Conservation (phyloP, 768 basidiomycete species). For the Sutorius australiensis region DNA sequence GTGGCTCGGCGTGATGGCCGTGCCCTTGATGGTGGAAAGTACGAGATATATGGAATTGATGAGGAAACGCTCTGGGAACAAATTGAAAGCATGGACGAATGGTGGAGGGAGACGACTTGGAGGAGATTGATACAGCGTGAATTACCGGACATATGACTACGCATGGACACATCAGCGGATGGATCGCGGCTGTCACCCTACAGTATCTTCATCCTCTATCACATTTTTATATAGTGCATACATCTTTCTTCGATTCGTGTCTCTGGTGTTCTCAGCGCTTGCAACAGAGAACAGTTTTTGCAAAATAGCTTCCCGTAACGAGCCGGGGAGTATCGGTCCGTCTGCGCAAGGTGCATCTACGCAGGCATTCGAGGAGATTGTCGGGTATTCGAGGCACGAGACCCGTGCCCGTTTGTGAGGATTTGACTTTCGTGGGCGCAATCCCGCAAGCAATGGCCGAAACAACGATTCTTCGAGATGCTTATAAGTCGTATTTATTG, state of each 20-base stretch:
- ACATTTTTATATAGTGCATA: constrained; percentile 75
- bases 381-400: constrained; percentile 35
- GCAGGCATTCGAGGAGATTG: constrained; percentile 52
- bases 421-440: constrained; percentile 40
- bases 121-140: constrained; percentile 76
- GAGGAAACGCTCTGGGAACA: constrained; percentile 85
- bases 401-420: constrained; percentile 45
- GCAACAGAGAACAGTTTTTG: constrained; percentile 69
- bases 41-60: constrained; percentile 82
- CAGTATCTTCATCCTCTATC: constrained; percentile 39
- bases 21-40: constrained; percentile 64
- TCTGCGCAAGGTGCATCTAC: constrained; percentile 39
- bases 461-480: constrained; percentile 69
- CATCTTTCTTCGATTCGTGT: constrained; percentile 77
- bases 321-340: constrained; percentile 31
- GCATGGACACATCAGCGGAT: background rate
- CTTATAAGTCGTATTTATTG: constrained; percentile 60
- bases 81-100: constrained; percentile 78
- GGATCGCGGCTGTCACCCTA: constrained; percentile 11
- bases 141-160: constrained; percentile 60
- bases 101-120: constrained; percentile 95
- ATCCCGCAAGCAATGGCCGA: constrained; percentile 60
- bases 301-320: constrained; percentile 55
- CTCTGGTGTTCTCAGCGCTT: constrained; percentile 67
- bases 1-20: constrained; percentile 73